Evolutionary conservation across 371 early-diverging fungal species (phyloP), one percentile per base, ranked within the genome.

Genomic region (Apophysomyces elegans): DNA sequence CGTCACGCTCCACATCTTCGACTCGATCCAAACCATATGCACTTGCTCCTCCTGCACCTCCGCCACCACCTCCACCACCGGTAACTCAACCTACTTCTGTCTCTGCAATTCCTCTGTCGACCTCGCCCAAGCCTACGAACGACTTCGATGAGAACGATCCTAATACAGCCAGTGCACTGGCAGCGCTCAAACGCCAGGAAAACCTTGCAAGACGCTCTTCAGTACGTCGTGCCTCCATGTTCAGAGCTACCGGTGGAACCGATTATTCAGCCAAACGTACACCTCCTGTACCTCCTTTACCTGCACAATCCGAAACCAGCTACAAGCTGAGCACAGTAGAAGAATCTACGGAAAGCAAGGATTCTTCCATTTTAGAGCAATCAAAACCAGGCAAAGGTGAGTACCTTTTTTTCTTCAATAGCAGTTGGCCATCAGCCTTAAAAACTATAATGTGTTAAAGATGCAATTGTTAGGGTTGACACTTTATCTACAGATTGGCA

Each of bases 401-500:
- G 32, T 12, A 32, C 13, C 37, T 43, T 57, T 38, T 26, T 26
- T 0, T 26, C 32, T 26, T 26, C 3, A 26, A 26, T 26, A 26
- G 32, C 32, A 2, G 2, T 26, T 26, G 2, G 32, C 32, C 32
- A 26, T 26, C 32, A 26, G 32, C 32, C 32, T 26, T 26, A 3
- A 3, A 26, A 26, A 26, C 32, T 1, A 26, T 26, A 26, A 26
- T 26, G 32, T 26, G 32, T 26, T 26, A 2, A 26, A 1, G 2
- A 2, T 26, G 32, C 32, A 1, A 2, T 2, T 26, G 18, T 12
- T 67, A 75, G 76, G 68, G 5, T 50, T 76, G 18, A 83, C 78
- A 4, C 61, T 89, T 16, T 89, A 75, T 62, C 66, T 89, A 5
- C 84, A 86, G 64, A 76, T 89, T 12, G 86, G 83, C 26, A 87